Percentiles rank a stretch among this genome's conserved stretches.
These are phyloP conservation scores for Diaporthe sp. DNA, from an alignment of 2,329 filamentous ascomycete species.

Conservation along the genomic window DNA sequence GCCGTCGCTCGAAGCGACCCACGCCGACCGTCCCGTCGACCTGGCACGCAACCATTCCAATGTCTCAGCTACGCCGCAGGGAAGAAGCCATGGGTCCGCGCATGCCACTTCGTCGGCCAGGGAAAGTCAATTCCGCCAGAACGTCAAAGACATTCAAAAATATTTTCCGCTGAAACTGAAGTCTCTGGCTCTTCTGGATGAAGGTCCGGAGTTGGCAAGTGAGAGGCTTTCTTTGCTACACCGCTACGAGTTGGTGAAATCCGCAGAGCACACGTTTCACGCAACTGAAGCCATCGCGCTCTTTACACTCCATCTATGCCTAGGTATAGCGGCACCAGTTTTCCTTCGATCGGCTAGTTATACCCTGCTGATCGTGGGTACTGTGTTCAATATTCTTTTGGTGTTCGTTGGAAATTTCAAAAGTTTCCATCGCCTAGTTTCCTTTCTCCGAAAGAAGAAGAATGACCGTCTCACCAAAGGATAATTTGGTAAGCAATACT, in stretches of 20 bases:
- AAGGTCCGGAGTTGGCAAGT: neutral
- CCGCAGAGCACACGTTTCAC: neutral
- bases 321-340: neutral
- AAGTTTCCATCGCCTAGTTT: neutral
- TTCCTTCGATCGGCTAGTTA: neutral
- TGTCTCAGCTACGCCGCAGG: neutral
- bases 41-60: neutral
- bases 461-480: too few relatives aligned
- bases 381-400: neutral
- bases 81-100: neutral
- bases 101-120: neutral
- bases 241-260: neutral
- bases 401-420: neutral
- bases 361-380: neutral
- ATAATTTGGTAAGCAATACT: too few relatives aligned
- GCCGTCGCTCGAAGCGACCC: neutral
- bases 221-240: neutral
- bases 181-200: neutral
- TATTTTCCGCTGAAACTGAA: neutral
- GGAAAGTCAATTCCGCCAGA: neutral
- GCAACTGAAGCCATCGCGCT: neutral
- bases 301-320: neutral
- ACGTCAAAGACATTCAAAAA: neutral
- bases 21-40: neutral
- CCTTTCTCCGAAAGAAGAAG: too few relatives aligned